phyloP scores from a whole-genome alignment of 768 basidiomycete genomes.

The Kwoniella sp. region DNA sequence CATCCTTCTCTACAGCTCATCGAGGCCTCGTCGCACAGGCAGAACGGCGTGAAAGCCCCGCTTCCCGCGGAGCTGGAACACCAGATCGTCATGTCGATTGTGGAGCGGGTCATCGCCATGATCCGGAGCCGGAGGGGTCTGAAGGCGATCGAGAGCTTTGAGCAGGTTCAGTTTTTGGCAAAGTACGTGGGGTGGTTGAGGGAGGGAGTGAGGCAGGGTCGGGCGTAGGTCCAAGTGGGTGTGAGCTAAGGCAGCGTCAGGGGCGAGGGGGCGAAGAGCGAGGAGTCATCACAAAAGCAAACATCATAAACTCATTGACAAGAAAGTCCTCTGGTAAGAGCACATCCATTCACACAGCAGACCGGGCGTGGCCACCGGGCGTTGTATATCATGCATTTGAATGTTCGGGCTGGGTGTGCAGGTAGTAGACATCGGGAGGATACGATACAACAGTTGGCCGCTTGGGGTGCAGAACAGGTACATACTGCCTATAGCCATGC shows the following conservation, averaged over 20 bases:
- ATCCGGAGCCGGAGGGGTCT: slow-evolving; percentile 71
- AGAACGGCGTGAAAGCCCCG: not conserved
- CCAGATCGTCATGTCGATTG: slow-evolving; percentile 58
- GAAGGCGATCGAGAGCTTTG: slow-evolving; percentile 90
- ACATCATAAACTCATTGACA: too few species aligned
- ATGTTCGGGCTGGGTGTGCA: too few species aligned
- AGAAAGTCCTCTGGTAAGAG: too few species aligned
- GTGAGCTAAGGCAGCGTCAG: not conserved
- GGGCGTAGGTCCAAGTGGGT: not conserved
- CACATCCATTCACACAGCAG: too few species aligned
- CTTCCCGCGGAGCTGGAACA: slow-evolving; percentile 39
- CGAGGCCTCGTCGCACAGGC: slow-evolving; percentile 17
- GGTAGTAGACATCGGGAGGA: too few species aligned
- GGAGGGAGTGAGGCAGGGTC: slow-evolving; percentile 8
- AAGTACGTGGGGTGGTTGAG: slow-evolving; percentile 43
- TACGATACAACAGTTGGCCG: too few species aligned
- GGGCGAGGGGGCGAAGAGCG: not conserved
- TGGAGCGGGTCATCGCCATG: slow-evolving; percentile 68
- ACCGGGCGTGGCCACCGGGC: too few species aligned
- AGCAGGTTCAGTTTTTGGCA: slow-evolving; percentile 63
- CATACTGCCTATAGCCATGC: too few species aligned
- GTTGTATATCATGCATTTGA: too few species aligned
- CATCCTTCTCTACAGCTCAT: slow-evolving; percentile 50
- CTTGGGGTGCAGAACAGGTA: too few species aligned
- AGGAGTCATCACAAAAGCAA: too few species aligned